Evolutionary conservation across 805 yeast genomes (phyloP).

Genomic region (Tetrapisispora nanseiensis): DNA sequence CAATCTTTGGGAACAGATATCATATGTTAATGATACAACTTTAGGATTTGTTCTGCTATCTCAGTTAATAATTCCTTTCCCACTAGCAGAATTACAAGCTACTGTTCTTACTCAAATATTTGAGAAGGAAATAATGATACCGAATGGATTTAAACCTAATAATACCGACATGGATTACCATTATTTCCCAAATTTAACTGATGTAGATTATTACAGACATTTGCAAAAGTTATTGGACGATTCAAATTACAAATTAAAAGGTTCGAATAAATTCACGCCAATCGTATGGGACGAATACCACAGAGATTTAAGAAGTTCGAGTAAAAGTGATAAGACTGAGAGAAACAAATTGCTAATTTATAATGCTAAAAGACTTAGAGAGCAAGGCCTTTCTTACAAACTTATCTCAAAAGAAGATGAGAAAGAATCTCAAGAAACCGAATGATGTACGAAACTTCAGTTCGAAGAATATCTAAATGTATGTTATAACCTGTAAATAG

Average conservation of each 20-base stretch:
- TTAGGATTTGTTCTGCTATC: conserved; percentile 56
- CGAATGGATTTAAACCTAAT: conserved; percentile 3
- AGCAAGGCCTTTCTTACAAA: conserved; percentile 13
- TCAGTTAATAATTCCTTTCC: conserved; percentile 50
- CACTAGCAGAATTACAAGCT: conserved; percentile 56
- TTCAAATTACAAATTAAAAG: conserved; percentile 4
- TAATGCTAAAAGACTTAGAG: conserved; percentile 12
- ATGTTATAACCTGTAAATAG: no score
- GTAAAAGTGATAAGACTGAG: conserved; percentile 13
- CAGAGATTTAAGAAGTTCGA: conserved; percentile 9
- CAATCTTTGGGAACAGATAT: conserved; percentile 50
- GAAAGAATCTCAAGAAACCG: no score
- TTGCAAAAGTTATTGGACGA: conserved; percentile 17
- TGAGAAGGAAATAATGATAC: conserved; percentile 37
- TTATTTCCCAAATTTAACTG: conserved; percentile 13
- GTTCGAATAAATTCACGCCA: conserved; percentile 15
- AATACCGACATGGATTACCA: conserved; percentile 9
- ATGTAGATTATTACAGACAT: conserved; percentile 20
- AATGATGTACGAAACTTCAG: no score
- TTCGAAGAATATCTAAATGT: no score
- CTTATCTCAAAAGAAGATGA: conserved; percentile 3
- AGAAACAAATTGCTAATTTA: conserved; percentile 14
- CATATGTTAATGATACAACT: conserved; percentile 52
- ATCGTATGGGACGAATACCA: conserved; percentile 17
- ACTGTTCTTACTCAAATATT: conserved; percentile 54